A percentile compares a stretch with the other conserved stretches of the same genome.
phyloP scores from a whole-genome alignment of 1,284 basidiomycete species.

The Phylloporus gajari region DNA sequence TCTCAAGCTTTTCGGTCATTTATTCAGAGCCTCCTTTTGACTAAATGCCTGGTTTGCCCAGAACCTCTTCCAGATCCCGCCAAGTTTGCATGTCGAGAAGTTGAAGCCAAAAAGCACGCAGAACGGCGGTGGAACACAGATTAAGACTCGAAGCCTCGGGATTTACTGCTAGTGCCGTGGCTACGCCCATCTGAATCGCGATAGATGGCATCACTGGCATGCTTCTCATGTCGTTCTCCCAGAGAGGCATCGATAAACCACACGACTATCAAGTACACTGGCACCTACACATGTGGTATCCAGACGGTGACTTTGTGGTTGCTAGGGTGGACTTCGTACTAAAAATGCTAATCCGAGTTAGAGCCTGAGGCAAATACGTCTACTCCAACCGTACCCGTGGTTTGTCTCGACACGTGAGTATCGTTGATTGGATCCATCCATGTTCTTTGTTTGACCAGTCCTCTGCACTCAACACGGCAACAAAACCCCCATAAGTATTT shows the following conservation, averaged over 20 bases:
- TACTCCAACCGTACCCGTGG: too few species aligned
- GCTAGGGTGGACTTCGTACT: slow-evolving; percentile 81
- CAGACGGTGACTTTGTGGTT: slow-evolving; percentile 75
- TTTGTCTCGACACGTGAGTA: too few species aligned
- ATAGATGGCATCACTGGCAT: too few species aligned
- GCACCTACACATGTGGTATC: slow-evolving; percentile 80
- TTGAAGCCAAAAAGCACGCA: slow-evolving; percentile 77
- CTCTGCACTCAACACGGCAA: slow-evolving; percentile 49
- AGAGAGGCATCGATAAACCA: slow-evolving; percentile 87
- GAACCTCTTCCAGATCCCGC: slow-evolving; percentile 79
- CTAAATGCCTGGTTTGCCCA: slow-evolving; percentile 41
- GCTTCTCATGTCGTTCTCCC: slow-evolving; percentile 91
- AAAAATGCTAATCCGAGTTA: too few species aligned
- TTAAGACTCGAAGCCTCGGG: slow-evolving; percentile 80
- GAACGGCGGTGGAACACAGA: slow-evolving; percentile 72
- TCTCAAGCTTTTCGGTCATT: slow-evolving; percentile 11
- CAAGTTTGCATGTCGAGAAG: slow-evolving; percentile 75
- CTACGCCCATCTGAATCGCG: too few species aligned
- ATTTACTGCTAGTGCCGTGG: slow-evolving; percentile 82
- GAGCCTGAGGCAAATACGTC: too few species aligned
- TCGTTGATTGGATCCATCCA: too few species aligned
- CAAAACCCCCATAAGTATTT: slow-evolving; percentile 34
- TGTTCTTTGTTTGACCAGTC: slow-evolving; percentile 57
- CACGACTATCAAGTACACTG: slow-evolving; percentile 77
- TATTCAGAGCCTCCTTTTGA: neutral